Evolutionary conservation across 352 stramenopile species (phyloP), one percentile per base, ranked within the genome.

Genomic region (Phytophthora constricta): DNA sequence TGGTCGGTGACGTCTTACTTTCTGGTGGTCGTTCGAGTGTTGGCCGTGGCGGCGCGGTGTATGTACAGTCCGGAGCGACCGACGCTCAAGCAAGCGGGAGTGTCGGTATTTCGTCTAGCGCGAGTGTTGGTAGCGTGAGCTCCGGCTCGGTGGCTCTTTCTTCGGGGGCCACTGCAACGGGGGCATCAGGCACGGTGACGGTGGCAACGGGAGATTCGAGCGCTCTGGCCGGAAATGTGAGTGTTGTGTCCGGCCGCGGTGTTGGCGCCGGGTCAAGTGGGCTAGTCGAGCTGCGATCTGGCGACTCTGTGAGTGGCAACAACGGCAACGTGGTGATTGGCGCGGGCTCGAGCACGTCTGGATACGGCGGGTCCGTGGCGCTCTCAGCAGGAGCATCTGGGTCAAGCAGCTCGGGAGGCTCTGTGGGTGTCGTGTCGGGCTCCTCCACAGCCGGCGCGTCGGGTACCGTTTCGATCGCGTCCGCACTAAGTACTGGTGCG

Each of bases 1-100:
- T 48, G 31, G 65, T 62, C 39, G 65, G 58, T 33, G 65, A 73
- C 28, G 33, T 68, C 23, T 50, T 57, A 20, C 41, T 74, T 54
- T 65, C 46, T 47, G 59, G 65, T 25, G 65, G 59, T 11, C 58
- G 59, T n/a, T 70, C 69, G 5, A 54, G 52, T 26, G 43, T 52
- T 7, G 45, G 58, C 43, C 51, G 51, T 53, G 70, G 70, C 25
- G 59, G 58, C 25, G 25, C 43, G 17, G 28, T 68, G 20, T 46
- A 62, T 34, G 26, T 74, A 5, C 39, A 67, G 39, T 71, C 64
- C 41, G 64, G 65, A 28, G 23, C 34, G 27, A 64, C 58, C 46
- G 54, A 69, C 19, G 26, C 22, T 16, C 20, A 41, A 31, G 49
- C 17, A 13, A 63, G 65, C n/a, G 65, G n/a, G 19, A 28, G 25